Conservation (phyloP, 1,284 basidiomycete genomes). For the Boletus sp. region DNA sequence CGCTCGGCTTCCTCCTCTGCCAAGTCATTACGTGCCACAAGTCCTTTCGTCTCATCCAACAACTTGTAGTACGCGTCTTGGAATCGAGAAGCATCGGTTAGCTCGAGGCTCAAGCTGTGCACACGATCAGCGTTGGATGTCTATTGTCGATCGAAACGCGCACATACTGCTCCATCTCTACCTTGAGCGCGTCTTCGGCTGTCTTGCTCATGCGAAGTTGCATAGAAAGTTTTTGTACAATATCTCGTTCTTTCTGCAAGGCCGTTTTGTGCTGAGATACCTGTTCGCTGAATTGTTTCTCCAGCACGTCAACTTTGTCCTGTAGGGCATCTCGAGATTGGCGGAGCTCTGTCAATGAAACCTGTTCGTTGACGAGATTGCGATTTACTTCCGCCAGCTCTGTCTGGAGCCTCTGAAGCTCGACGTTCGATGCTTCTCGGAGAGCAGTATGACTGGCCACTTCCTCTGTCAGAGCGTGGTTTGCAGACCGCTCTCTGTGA, state of each 20-base stretch:
- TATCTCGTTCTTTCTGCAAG: conserved; percentile 50
- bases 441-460: conserved; percentile 37
- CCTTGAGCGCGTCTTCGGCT: conserved; percentile 58
- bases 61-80: conserved; percentile 63
- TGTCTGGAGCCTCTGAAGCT: conserved; percentile 38
- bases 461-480: conserved; percentile 37
- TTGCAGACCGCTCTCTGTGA: conserved; percentile 31
- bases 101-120: conserved; percentile 51
- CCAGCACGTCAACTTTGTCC: conserved; percentile 23
- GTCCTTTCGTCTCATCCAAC: conserved; percentile 55
- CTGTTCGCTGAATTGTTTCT: conserved; percentile 27
- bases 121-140: background rate
- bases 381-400: conserved; percentile 32
- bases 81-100: conserved; percentile 57
- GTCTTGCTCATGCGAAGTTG: conserved; percentile 52
- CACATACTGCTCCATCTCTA: conserved; percentile 60
- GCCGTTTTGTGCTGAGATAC: conserved; percentile 31
- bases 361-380: conserved; percentile 27
- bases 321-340: conserved; percentile 32
- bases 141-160: background rate
- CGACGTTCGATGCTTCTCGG: conserved; percentile 37
- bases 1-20: conserved; percentile 67
- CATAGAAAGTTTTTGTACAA: conserved; percentile 42
- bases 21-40: conserved; percentile 64
- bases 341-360: conserved; percentile 14